Evolutionary conservation across 2,329 filamentous ascomycete species (phyloP), one percentile per base, ranked within the genome.

Genomic region (Sporothrix pseudoabietina): DNA sequence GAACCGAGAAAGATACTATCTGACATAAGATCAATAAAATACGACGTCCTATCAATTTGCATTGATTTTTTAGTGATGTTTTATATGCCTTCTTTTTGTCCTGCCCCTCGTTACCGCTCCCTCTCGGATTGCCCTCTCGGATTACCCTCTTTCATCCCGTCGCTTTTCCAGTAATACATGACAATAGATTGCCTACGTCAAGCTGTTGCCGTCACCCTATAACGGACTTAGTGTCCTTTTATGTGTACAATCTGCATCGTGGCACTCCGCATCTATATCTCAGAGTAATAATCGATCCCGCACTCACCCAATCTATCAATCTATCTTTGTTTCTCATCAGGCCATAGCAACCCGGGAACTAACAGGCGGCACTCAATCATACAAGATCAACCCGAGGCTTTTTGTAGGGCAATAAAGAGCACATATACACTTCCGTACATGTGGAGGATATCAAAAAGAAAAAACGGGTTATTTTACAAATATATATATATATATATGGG

Each of bases 231-330:
- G n/a, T 12, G 5, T 14, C 12, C 41, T 71, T 63, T 10, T 49
- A 41, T 9, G 4, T 30, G 14, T 9, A 22, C 44, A 16, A 14
- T 32, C 52, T 41, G 55, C 26, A 10, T 44, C 55, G 44, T 26
- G 39, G 39, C 14, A 26, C 54, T 71, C 41, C 41, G 14, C 54
- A 49, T 49, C 69, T 49, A 71, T 35, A 61, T 39, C 19, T 71
- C 44, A 47, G 69, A 71, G 55, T 49, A 41, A 61, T 54, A 63
- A 55, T 52, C 69, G 69, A 71, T 71, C 70, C 57, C 70, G 70
- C 54, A n/a, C 52, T 32, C 54, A 26, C 39, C 26, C 57, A 59
- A 59, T 8, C 35, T 35, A 52, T 16, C 47, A 52, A 52, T 49
- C 39, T 47, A 70, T 44, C 54, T 61, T 47, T 69, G 55, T 70